Percentiles rank a stretch among this genome's conserved stretches.
Evolutionary conservation across 2,329 filamentous ascomycete genomes (phyloP).

Genomic region (Lomentospora prolificans): DNA sequence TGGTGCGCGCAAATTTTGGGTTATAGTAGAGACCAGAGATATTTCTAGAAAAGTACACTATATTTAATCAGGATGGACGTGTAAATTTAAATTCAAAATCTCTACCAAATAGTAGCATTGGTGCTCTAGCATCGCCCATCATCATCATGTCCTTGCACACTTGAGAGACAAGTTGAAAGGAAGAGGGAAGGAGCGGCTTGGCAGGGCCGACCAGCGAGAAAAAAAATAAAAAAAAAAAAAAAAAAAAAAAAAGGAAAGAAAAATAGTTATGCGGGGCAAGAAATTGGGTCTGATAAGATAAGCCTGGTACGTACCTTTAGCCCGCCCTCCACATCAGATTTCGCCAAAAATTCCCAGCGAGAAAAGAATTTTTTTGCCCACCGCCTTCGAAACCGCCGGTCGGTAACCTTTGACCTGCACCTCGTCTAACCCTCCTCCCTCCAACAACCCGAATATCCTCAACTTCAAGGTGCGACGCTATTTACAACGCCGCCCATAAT

Average conservation of each 20-base stretch:
- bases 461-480: conserved; percentile 1
- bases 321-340: not conserved
- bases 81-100: too few species aligned
- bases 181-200: not conserved
- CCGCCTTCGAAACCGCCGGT: conserved; percentile 6
- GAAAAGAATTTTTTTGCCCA: conserved; percentile 10
- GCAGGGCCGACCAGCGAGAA: not conserved
- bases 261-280: conserved; percentile 1
- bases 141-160: too few species aligned
- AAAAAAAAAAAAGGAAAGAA: not conserved
- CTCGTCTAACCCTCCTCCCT: not conserved
- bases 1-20: too few species aligned
- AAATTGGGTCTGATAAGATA: conserved; percentile 16
- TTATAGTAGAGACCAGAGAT: too few species aligned
- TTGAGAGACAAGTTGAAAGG: not conserved
- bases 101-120: too few species aligned
- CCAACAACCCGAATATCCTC: conserved; percentile 3
- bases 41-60: too few species aligned
- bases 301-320: conserved; percentile 7
- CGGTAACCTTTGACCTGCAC: not conserved
- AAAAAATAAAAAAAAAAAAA: conserved; percentile 2
- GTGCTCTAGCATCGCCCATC: too few species aligned
- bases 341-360: conserved; percentile 8
- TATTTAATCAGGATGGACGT: too few species aligned
- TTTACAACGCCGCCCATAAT: conserved; percentile 30